Percentiles rank a stretch among this genome's conserved stretches.
Evolutionary conservation across 192 early-diverging fungal species (phyloP).

Genomic region (Gonapodya sp.): DNA sequence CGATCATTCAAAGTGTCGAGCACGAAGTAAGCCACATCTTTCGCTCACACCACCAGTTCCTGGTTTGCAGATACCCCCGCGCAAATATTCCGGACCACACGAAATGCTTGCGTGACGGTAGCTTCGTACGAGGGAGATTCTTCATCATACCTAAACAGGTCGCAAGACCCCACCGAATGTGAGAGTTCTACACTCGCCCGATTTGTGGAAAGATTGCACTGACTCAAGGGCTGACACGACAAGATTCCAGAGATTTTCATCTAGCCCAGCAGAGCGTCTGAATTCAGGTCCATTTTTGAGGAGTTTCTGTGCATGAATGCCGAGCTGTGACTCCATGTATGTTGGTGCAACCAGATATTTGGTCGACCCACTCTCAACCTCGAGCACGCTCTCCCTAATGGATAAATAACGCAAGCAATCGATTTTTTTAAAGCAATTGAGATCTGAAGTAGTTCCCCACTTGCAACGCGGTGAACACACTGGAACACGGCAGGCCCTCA

Average conservation of each 20-base stretch:
- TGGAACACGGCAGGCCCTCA: too few species aligned
- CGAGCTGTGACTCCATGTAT: too few species aligned
- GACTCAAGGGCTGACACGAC: neutral
- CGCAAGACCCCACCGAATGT: too few species aligned
- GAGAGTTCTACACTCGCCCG: neutral
- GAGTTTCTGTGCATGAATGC: neutral
- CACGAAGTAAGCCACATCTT: neutral
- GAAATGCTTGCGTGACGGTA: neutral
- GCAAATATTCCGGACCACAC: neutral
- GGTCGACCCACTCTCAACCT: too few species aligned
- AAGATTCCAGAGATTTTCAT: neutral
- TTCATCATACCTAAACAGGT: neutral
- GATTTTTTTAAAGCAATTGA: too few species aligned
- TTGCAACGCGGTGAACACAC: too few species aligned
- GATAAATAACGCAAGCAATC: too few species aligned
- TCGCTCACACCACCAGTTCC: neutral
- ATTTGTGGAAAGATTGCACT: neutral
- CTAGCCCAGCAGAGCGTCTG: neutral
- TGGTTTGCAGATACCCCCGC: neutral
- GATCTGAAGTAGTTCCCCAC: too few species aligned
- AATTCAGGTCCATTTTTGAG: neutral
- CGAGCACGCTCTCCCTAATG: too few species aligned
- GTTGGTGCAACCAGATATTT: too few species aligned
- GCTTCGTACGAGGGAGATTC: neutral
- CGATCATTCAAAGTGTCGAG: neutral